phyloP scores from a whole-genome alignment of 352 stramenopile species.

The Pythium folliculosum region DNA sequence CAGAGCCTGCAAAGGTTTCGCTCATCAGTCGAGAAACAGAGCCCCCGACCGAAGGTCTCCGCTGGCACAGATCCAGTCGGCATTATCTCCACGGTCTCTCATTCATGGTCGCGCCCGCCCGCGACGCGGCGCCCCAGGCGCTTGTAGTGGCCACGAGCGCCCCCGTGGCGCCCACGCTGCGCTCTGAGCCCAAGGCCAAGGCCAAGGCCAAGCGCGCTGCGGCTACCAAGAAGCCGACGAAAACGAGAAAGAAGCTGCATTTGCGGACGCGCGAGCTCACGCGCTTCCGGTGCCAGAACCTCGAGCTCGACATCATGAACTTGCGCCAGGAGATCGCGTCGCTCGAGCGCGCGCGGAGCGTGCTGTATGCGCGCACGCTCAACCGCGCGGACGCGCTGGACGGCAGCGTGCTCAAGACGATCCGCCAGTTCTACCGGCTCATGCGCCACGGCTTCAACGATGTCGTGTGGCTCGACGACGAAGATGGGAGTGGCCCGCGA shows the following conservation, averaged over 20 bases:
- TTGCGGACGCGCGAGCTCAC: constrained; percentile 18
- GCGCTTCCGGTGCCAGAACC: constrained; percentile 9
- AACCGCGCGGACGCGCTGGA: constrained; percentile 2
- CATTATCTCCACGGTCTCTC: too few species aligned
- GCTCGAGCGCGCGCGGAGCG: constrained; percentile 8
- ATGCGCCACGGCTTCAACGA: constrained; percentile 2
- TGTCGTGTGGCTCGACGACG: constrained; percentile 6
- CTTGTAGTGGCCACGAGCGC: neutral
- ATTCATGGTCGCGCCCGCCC: neutral
- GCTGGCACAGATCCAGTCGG: too few species aligned
- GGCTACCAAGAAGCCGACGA: neutral
- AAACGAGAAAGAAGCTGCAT: constrained; percentile 14
- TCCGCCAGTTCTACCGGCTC: constrained; percentile 12
- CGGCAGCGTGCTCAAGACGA: constrained; percentile 1
- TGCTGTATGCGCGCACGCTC: constrained; percentile 11
- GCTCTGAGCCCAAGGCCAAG: neutral
- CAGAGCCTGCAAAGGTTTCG: too few species aligned
- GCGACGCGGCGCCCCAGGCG: too few species aligned
- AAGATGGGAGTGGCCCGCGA: neutral
- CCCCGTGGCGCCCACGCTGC: neutral
- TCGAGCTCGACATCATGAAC: constrained; percentile 25
- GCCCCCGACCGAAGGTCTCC: too few species aligned
- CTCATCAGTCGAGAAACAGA: too few species aligned
- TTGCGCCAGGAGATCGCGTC: constrained; percentile 17
- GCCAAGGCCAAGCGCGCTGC: constrained; percentile 4